Conservation (phyloP, 1,284 basidiomycete species). For the Omphalotus olearius region DNA sequence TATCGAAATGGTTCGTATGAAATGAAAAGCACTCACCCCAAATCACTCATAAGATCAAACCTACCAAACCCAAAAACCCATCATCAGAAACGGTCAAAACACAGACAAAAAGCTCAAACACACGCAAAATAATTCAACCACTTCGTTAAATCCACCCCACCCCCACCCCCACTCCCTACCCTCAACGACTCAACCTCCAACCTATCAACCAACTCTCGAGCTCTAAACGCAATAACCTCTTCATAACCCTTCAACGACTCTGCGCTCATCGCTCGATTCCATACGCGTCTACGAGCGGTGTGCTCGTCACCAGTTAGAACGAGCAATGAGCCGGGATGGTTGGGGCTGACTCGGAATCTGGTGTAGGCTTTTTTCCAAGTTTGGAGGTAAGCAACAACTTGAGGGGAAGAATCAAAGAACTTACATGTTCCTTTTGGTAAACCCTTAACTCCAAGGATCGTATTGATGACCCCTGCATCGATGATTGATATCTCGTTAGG, state of each 20-base stretch:
- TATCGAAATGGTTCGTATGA: too few relatives aligned
- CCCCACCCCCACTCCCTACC: constrained; percentile 19
- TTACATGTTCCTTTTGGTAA: constrained; percentile 35
- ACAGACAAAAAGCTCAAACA: constrained; percentile 22
- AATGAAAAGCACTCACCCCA: constrained; percentile 38
- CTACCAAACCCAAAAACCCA: constrained; percentile 26
- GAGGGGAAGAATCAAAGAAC: too few relatives aligned
- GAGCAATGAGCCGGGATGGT: background rate
- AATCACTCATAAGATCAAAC: constrained; percentile 59
- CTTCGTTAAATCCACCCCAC: constrained; percentile 34
- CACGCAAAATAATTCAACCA: constrained; percentile 51
- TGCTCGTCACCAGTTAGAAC: background rate
- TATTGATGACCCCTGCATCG: constrained; percentile 1
- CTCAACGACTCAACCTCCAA: constrained; percentile 24
- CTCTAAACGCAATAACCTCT: constrained; percentile 33
- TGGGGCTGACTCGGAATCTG: background rate
- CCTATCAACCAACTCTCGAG: constrained; percentile 31
- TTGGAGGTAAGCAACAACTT: too few relatives aligned
- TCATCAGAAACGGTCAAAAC: background rate
- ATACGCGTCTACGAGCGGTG: constrained; percentile 18
- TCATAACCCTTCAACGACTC: constrained; percentile 46
- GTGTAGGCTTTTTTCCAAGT: background rate
- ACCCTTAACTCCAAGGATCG: constrained; percentile 6
- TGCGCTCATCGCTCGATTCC: constrained; percentile 47
- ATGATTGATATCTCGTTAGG: constrained; percentile 11